Evolutionary conservation across 306 rosid species (phyloP), one percentile per base, ranked within the genome.

Genomic region (Coriaria nepalensis): DNA sequence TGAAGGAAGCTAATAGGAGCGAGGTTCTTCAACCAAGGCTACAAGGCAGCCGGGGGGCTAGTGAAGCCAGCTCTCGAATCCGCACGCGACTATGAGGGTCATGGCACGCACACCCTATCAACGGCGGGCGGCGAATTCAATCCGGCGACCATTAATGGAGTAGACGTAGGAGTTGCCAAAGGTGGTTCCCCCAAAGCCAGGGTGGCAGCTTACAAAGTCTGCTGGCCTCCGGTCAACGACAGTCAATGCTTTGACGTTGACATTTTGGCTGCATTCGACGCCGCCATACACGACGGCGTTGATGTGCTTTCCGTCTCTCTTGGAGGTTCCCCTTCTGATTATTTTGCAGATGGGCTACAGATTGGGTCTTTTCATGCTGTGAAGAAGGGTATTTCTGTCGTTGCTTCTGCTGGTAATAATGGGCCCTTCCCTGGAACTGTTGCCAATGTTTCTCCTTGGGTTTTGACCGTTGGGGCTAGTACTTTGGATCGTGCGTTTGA

Each of bases 31-130:
- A 71, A 72, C 82, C 58, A 69, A 67, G 88, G 93, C 1, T 72
- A 59, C 32, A 34, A 29, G 4, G 57, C 62, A 2, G 0, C 8
- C 13, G 47, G 7, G 13, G 61, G 64, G 46, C 5, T 4, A 4
- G 10, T 8, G 2, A 57, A 62, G 53, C 37, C 32, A 2, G 13
- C 58, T 0, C 33, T 41, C 1, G 43, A 61, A 60, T 60, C 63
- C 12, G 69, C 68, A 7, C 44, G 75, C 33, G 88, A 86, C 68
- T 15, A 40, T 7, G 63, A 40, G 0, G 95, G 95, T 5, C 93
- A 86, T 59, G 95, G 88, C 5, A 66, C 93, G 36, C 95, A 86
- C 81, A 81, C 95, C 0, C 70, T 86, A 6, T 86, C 88, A 34
- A 86, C 85, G 2, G 50, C 78, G 0, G 95, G 79, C 4, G 93